Percentiles rank a stretch among this genome's conserved stretches.
Conservation (phyloP, 768 basidiomycete genomes). For the Hydnomerulius pinastri region DNA sequence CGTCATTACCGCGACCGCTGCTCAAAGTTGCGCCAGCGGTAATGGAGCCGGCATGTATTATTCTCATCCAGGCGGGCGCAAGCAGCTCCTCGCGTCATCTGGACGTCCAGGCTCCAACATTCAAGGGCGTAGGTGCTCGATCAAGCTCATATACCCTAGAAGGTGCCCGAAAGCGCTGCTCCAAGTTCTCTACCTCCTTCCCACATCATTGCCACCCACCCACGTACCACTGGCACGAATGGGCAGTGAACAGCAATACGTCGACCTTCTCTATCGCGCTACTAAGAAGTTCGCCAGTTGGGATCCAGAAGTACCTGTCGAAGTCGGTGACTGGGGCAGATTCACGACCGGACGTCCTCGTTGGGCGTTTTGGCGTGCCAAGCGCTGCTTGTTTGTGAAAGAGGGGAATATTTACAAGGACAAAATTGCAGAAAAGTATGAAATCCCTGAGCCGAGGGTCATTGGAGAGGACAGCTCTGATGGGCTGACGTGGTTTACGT, state of each 20-base stretch:
- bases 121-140: no score
- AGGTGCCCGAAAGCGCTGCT: no score
- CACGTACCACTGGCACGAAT: not conserved
- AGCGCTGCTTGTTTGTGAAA: constrained; percentile 28
- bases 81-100: not conserved
- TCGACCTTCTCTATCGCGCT: constrained; percentile 32
- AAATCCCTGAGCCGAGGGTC: constrained; percentile 25
- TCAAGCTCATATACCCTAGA: no score
- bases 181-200: no score
- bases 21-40: not conserved
- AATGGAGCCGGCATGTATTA: not conserved
- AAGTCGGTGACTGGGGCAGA: constrained; percentile 34
- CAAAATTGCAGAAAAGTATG: constrained; percentile 23
- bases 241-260: constrained; percentile 28
- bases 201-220: not conserved
- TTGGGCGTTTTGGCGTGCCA: constrained; percentile 23
- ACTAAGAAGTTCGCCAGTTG: constrained; percentile 33
- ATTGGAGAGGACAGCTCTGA: constrained; percentile 15
- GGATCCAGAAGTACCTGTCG: constrained; percentile 34
- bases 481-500: constrained; percentile 31
- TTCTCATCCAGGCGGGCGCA: not conserved
- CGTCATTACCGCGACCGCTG: no score
- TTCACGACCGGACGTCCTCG: constrained; percentile 20
- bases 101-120: not conserved
- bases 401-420: constrained; percentile 36